Evolutionary conservation across 2,329 filamentous ascomycete species (phyloP).

Genomic region (Microthyrium microscopicum): DNA sequence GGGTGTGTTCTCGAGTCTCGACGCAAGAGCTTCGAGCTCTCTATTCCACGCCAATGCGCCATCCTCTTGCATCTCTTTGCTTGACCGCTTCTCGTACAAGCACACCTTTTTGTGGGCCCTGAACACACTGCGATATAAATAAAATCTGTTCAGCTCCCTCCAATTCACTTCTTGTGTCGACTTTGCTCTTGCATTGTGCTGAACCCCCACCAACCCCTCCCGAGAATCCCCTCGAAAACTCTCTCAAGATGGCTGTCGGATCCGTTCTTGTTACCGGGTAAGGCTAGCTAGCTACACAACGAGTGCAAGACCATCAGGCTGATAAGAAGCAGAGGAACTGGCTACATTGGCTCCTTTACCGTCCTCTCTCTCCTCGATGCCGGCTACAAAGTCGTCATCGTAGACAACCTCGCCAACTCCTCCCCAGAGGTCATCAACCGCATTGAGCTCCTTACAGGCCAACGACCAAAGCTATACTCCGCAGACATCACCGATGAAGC

Average conservation of each 20-base stretch:
- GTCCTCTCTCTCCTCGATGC: conserved; percentile 79
- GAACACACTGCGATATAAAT: background rate
- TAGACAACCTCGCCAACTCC: conserved; percentile 96
- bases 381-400: conserved; percentile 90
- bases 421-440: conserved; percentile 81
- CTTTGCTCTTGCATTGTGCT: background rate
- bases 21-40: too few species aligned
- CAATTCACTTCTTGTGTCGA: background rate
- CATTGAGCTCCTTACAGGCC: conserved; percentile 84
- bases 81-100: background rate
- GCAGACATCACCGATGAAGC: conserved; percentile 76
- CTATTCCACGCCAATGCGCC: too few species aligned
- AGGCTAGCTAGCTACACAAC: conserved; percentile 11
- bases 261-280: conserved; percentile 90
- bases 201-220: background rate
- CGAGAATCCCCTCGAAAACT: background rate
- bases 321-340: conserved; percentile 57
- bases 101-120: too few species aligned
- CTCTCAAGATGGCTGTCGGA: conserved; percentile 53
- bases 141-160: background rate
- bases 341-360: conserved; percentile 98
- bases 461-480: conserved; percentile 70
- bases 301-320: conserved; percentile 15
- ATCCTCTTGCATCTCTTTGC: background rate
- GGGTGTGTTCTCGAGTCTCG: too few species aligned